Base-by-base conservation (phyloP, 2,329 filamentous ascomycete species). In the Fusarium azukiicola region DNA sequence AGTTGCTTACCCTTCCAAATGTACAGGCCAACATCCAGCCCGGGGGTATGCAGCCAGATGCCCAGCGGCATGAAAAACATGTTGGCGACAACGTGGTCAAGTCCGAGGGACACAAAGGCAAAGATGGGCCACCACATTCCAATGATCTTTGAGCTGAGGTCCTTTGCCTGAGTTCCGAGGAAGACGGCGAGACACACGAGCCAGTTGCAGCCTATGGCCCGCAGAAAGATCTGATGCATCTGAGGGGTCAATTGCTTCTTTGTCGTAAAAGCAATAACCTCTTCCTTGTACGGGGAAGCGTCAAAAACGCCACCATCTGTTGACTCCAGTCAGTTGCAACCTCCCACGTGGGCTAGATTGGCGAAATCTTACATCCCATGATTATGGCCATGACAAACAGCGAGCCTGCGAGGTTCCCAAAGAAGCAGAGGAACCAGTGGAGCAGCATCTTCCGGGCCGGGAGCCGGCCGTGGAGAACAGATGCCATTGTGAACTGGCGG, bases 81-180 rank as follows among this genome's bases (percentile, higher is more conserved):
- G 78, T 93, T 93, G 32, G 91, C 91, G n/a, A 93, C 88, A 61
- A 92, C 91, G 85, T 93, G 92, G 73, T 93, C 91, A 6, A 92
- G 87, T 3, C 89, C 90, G 1, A 92, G 85, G 2, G 88, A 88
- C 0, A 93, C 91, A 76, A 93, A 93, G 1, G 89, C 89, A 72
- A 92, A 91, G 6, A 90, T 91, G 0, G 91, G 92, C 82, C 89
- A 91, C 92, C 92, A 93, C 79, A 93, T 91, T 2, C 89, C 90
- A 13, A 91, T 84, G 2, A 93, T 87, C 80, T 93, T 93, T 16
- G 89, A 91, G 38, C 87, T 86, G 17, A 92, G 84, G 70, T 93
- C 91, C 5, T 90, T 88, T 9, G 89, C 90, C 72, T 90, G 89
- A 6, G 90, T 85, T 4, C 86, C 87, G 13, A 91, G 84, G 74